phyloP scores from a whole-genome alignment of 768 basidiomycete genomes.

The Termitomyces sp. region DNA sequence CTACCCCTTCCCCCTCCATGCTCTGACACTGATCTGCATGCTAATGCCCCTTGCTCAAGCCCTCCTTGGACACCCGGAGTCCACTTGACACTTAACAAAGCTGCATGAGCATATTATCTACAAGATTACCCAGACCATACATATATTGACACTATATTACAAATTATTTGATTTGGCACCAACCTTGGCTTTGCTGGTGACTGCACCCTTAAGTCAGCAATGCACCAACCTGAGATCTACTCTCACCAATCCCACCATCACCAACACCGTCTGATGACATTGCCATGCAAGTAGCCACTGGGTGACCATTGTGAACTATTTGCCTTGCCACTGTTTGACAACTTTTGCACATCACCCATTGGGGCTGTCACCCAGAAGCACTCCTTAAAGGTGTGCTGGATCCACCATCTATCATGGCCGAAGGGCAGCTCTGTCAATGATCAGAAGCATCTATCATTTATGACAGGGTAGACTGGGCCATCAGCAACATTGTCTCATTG shows the following conservation, averaged over 20 bases:
- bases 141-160: conserved; percentile 19
- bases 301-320: conserved; percentile 17
- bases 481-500: conserved; percentile 15
- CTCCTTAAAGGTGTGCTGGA: conserved; percentile 16
- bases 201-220: conserved; percentile 19
- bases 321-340: conserved; percentile 7
- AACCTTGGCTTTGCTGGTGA: conserved; percentile 19
- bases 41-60: too few species aligned
- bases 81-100: conserved; percentile 9
- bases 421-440: background rate
- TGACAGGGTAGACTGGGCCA: conserved; percentile 19
- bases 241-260: conserved; percentile 3
- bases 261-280: background rate
- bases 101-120: conserved; percentile 18
- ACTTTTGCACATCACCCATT: conserved; percentile 19
- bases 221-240: conserved; percentile 9
- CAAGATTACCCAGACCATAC: conserved; percentile 21
- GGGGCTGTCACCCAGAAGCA: conserved; percentile 18
- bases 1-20: too few species aligned
- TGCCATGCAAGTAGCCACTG: background rate
- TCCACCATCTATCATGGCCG: conserved; percentile 20
- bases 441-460: conserved; percentile 22
- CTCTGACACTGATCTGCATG: too few species aligned
- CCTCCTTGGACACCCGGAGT: background rate
- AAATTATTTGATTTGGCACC: conserved; percentile 22